Evolutionary conservation across 208 protist genomes (phyloP).

Genomic region (Leishmania turanica): DNA sequence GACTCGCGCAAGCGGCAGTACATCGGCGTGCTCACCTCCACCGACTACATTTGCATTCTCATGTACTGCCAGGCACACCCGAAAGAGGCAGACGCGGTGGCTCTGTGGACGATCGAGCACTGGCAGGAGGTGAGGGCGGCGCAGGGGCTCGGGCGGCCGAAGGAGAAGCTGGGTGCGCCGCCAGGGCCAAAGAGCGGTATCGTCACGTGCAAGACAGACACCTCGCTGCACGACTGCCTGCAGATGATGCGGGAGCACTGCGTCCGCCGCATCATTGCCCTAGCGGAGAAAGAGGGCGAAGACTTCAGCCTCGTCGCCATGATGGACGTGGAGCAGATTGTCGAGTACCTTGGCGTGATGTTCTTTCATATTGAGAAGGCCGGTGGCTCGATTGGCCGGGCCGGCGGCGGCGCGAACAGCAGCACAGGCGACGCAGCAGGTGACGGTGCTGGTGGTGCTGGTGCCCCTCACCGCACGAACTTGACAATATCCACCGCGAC

Average conservation of each 20-base stretch:
- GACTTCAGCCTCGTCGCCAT: slow-evolving; percentile 68
- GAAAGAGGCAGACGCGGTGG: slow-evolving; percentile 55
- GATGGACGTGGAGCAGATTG: slow-evolving; percentile 85
- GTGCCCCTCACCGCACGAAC: slow-evolving; percentile 14
- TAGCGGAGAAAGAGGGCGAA: slow-evolving; percentile 75
- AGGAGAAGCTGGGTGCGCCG: slow-evolving; percentile 14
- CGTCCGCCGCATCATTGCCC: slow-evolving; percentile 64
- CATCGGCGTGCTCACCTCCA: slow-evolving; percentile 79
- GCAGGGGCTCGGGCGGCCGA: slow-evolving; percentile 25
- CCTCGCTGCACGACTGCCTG: slow-evolving; percentile 71
- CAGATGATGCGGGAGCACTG: slow-evolving; percentile 53
- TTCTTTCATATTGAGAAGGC: slow-evolving; percentile 79
- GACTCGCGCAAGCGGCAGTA: slow-evolving; percentile 51
- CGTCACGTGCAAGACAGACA: slow-evolving; percentile 69
- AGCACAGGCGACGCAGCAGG: neutral
- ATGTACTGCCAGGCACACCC: slow-evolving; percentile 76
- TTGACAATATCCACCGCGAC: slow-evolving; percentile 15
- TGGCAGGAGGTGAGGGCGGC: slow-evolving; percentile 46
- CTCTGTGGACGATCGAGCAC: slow-evolving; percentile 69
- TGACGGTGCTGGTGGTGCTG: neutral
- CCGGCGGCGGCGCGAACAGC: slow-evolving; percentile 12
- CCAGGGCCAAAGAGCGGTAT: slow-evolving; percentile 17
- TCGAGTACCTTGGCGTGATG: slow-evolving; percentile 77
- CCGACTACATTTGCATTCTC: slow-evolving; percentile 89
- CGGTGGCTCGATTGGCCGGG: slow-evolving; percentile 20